phyloP scores from a whole-genome alignment of 129 eudicot genomes.

The Centaurea solstitialis region DNA sequence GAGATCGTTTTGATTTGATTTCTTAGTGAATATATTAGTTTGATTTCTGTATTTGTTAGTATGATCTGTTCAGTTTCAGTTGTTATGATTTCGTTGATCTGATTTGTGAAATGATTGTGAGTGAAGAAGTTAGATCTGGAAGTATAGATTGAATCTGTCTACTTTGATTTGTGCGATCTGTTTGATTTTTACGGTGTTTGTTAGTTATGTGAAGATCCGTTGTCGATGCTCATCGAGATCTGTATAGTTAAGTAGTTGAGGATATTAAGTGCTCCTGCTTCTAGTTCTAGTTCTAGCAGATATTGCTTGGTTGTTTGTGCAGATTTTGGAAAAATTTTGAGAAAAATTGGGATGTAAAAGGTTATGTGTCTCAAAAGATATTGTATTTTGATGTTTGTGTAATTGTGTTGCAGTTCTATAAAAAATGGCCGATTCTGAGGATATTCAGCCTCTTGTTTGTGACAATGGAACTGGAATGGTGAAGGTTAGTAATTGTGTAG shows the following conservation, averaged over 20 bases:
- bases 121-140: slow-evolving; percentile 1
- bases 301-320: background rate
- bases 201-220: background rate
- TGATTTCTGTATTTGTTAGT: background rate
- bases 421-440: slow-evolving; percentile 62
- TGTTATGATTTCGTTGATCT: slow-evolving; percentile 9
- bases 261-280: background rate
- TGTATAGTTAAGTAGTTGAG: background rate
- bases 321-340: background rate
- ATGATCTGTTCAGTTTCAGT: slow-evolving; percentile 1
- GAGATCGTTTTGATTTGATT: background rate
- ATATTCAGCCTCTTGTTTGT: slow-evolving; percentile 65
- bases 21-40: background rate
- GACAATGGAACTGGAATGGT: slow-evolving; percentile 75
- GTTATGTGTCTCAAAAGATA: background rate
- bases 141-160: background rate
- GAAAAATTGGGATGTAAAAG: background rate
- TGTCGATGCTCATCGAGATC: slow-evolving; percentile 4
- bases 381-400: slow-evolving; percentile 6
- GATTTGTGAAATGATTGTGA: background rate
- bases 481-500: slow-evolving; percentile 34
- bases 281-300: background rate
- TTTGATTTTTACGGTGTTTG: background rate
- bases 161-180: slow-evolving; percentile 7
- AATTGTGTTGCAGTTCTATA: slow-evolving; percentile 25